Evolutionary conservation across 2,329 filamentous ascomycete genomes (phyloP).

Genomic region (Aspergillus sp.): DNA sequence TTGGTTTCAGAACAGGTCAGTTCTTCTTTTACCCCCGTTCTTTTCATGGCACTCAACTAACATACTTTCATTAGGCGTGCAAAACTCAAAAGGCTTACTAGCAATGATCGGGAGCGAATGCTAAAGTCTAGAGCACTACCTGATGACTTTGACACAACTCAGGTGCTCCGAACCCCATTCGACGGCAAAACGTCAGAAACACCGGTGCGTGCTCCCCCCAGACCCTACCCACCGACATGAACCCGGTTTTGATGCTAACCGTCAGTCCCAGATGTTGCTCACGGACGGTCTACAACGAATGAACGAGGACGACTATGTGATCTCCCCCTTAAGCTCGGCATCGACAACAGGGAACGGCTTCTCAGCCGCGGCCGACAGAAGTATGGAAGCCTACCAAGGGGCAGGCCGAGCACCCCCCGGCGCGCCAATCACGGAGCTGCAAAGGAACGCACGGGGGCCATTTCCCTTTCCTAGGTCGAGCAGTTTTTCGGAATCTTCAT

Average conservation of each 20-base stretch:
- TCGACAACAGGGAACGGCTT: constrained; percentile 38
- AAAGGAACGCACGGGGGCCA: constrained; percentile 27
- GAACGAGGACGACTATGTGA: constrained; percentile 39
- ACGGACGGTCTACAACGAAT: constrained; percentile 33
- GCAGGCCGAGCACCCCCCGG: constrained; percentile 25
- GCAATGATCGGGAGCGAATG: constrained; percentile 62
- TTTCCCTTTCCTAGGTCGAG: constrained; percentile 34
- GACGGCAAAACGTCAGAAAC: constrained; percentile 48
- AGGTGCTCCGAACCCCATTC: constrained; percentile 57
- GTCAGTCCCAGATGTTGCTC: constrained; percentile 28
- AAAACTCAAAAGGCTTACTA: constrained; percentile 61
- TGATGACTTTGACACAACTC: constrained; percentile 60
- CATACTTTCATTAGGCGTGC: constrained; percentile 48
- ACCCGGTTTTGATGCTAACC: constrained; percentile 32
- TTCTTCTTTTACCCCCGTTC: constrained; percentile 3
- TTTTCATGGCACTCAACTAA: constrained; percentile 8
- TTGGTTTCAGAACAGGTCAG: constrained; percentile 96
- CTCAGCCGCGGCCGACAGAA: constrained; percentile 25
- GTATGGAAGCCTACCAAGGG: constrained; percentile 28
- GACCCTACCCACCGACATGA: constrained; percentile 38
- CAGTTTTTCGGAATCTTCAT: constrained; percentile 36
- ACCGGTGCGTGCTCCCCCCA: constrained; percentile 47
- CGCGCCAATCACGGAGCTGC: constrained; percentile 28
- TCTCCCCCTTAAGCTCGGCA: constrained; percentile 37
- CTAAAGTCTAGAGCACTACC: constrained; percentile 60